Evolutionary conservation across 1,284 basidiomycete species (phyloP).

Genomic region (Ustilago bromivora): DNA sequence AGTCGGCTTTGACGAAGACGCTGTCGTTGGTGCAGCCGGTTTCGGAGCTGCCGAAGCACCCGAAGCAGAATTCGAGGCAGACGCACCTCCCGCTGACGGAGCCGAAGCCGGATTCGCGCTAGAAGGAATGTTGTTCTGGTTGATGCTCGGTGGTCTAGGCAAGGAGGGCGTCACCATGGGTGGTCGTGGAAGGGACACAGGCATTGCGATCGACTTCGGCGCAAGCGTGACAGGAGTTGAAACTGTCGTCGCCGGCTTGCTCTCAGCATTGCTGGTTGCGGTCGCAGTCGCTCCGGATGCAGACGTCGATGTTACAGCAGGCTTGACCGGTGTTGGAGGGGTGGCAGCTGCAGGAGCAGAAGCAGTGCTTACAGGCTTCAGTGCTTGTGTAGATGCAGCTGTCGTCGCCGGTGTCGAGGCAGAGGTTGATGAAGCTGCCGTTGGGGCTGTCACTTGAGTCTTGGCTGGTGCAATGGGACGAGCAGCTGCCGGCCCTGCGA

Average conservation of each 20-base stretch:
- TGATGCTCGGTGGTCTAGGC: slow-evolving; percentile 45
- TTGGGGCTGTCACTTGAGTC: slow-evolving; percentile 1
- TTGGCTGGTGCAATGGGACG: slow-evolving; percentile 18
- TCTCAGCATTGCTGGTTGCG: slow-evolving; percentile 7
- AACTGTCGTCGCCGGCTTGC: slow-evolving; percentile 12
- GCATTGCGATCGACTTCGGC: slow-evolving; percentile 29
- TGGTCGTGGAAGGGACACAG: slow-evolving; percentile 41
- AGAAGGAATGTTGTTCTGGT: slow-evolving; percentile 31
- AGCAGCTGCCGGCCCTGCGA: slow-evolving; percentile 15
- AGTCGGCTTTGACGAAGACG: slow-evolving; percentile 10
- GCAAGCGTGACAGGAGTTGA: slow-evolving; percentile 15
- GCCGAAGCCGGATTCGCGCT: slow-evolving; percentile 12
- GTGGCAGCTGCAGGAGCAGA: neutral
- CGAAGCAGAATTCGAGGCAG: neutral
- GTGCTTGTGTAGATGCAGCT: slow-evolving; percentile 7
- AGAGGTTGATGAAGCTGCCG: neutral
- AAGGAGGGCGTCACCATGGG: slow-evolving; percentile 39
- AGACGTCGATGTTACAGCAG: slow-evolving; percentile 9
- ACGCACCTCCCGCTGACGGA: neutral
- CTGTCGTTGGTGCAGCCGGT: neutral
- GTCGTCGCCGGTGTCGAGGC: slow-evolving; percentile 4
- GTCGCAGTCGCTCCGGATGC: slow-evolving; percentile 7
- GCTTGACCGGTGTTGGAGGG: slow-evolving; percentile 6
- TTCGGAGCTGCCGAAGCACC: slow-evolving; percentile 12
- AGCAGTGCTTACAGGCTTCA: neutral